A percentile compares a stretch with the other conserved stretches of the same genome.
Evolutionary conservation across 73 alveolate species (phyloP).

Genomic region (Stentor coeruleus): DNA sequence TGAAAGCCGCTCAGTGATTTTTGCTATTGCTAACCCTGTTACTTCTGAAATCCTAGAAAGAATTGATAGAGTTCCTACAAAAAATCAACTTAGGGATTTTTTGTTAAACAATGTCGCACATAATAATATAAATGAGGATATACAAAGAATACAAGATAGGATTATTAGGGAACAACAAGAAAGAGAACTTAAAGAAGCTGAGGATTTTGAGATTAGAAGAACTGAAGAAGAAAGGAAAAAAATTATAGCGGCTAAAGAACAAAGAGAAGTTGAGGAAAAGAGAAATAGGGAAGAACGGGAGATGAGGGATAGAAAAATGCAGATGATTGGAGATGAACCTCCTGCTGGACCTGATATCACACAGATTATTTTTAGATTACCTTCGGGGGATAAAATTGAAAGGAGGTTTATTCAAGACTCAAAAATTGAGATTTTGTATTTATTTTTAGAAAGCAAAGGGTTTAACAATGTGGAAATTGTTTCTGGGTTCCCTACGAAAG

Average conservation of each 20-base stretch:
- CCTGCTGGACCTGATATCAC: conserved; percentile 13
- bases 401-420: conserved; percentile 5
- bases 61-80: background rate
- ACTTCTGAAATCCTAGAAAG: background rate
- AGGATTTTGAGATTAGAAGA: background rate
- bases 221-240: background rate
- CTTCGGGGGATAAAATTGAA: conserved; percentile 12
- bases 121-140: too few species aligned
- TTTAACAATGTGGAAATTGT: background rate
- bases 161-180: conserved; percentile 2
- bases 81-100: background rate
- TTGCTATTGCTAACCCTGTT: background rate
- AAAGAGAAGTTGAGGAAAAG: background rate
- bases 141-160: conserved; percentile 13
- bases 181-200: conserved; percentile 23
- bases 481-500: background rate
- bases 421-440: background rate
- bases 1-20: background rate
- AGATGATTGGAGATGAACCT: background rate
- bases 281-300: background rate
- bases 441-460: background rate
- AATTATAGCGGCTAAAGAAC: background rate
- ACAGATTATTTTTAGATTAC: conserved; percentile 15
- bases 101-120: background rate
- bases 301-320: background rate